A percentile compares a stretch with the other conserved stretches of the same genome.
Evolutionary conservation across 192 early-diverging fungal species (phyloP).

Genomic region (Podila minutissima): DNA sequence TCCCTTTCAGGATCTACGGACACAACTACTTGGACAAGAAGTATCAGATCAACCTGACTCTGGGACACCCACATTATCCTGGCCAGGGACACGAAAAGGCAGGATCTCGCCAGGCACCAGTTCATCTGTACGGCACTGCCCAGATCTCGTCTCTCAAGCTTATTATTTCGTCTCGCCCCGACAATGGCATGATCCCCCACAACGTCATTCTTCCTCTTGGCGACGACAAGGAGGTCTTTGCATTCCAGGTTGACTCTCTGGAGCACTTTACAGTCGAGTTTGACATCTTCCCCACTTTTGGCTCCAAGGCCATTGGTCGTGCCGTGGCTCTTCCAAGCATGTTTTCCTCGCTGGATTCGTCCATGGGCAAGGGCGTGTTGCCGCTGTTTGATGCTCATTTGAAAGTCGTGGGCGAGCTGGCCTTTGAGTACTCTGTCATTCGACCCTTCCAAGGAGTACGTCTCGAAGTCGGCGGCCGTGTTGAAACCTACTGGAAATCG

Average conservation of each 20-base stretch:
- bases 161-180: slow-evolving; percentile 88
- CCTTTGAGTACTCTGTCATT: slow-evolving; percentile 84
- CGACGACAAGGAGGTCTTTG: slow-evolving; percentile 83
- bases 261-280: slow-evolving; percentile 90
- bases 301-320: slow-evolving; percentile 91
- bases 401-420: slow-evolving; percentile 90
- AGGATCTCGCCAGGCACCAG: slow-evolving; percentile 53
- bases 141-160: slow-evolving; percentile 86
- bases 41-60: slow-evolving; percentile 83
- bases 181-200: slow-evolving; percentile 89
- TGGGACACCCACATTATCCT: slow-evolving; percentile 58
- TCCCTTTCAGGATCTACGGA: slow-evolving; percentile 98
- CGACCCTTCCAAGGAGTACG: slow-evolving; percentile 88
- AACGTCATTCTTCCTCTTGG: slow-evolving; percentile 90
- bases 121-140: slow-evolving; percentile 69
- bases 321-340: slow-evolving; percentile 82
- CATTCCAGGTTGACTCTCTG: slow-evolving; percentile 83
- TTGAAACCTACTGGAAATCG: slow-evolving; percentile 99
- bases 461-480: slow-evolving; percentile 93
- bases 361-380: slow-evolving; percentile 55
- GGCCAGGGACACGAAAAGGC: slow-evolving; percentile 32
- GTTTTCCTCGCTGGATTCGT: slow-evolving; percentile 58
- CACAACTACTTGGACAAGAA: slow-evolving; percentile 97
- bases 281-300: slow-evolving; percentile 97
- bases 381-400: slow-evolving; percentile 94